A percentile compares a stretch with the other conserved stretches of the same genome.
Conservation (phyloP, 2,329 filamentous ascomycete species). For the Cladophialophora yegresii region DNA sequence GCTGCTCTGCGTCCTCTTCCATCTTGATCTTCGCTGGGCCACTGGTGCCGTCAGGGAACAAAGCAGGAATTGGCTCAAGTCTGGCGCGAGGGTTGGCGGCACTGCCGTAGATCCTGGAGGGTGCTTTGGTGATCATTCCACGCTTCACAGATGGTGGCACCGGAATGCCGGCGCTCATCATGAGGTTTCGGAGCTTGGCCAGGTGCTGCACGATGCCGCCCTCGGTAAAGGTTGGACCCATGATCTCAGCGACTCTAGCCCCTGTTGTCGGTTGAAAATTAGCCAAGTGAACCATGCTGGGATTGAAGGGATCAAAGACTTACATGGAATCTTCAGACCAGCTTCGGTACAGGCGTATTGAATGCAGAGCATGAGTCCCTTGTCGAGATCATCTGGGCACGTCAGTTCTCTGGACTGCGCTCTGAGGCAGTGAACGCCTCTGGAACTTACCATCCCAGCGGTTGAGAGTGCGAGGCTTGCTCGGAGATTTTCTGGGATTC, state of each 20-base stretch:
- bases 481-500: slow-evolving; percentile 37
- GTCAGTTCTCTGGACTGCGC: slow-evolving; percentile 10
- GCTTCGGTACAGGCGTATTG: slow-evolving; percentile 46
- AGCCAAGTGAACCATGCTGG: not conserved
- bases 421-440: not conserved
- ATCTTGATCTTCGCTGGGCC: not conserved
- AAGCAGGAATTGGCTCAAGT: slow-evolving; percentile 11
- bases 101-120: slow-evolving; percentile 33
- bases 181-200: slow-evolving; percentile 47
- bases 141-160: slow-evolving; percentile 48
- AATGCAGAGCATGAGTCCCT: slow-evolving; percentile 46
- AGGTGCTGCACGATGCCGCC: slow-evolving; percentile 53
- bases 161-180: slow-evolving; percentile 37
- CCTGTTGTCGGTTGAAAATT: slow-evolving; percentile 19
- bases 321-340: slow-evolving; percentile 48
- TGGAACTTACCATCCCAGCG: slow-evolving; percentile 47
- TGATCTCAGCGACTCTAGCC: slow-evolving; percentile 43
- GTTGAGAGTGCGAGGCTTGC: slow-evolving; percentile 41
- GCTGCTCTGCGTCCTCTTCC: not conserved
- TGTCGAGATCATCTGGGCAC: slow-evolving; percentile 47
- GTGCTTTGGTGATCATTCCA: slow-evolving; percentile 36
- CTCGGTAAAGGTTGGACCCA: slow-evolving; percentile 47
- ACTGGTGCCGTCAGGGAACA: slow-evolving; percentile 16
- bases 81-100: slow-evolving; percentile 8
- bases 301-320: slow-evolving; percentile 10